Base-by-base conservation (phyloP, 768 basidiomycete genomes). In the Amanita pseudoporphyria region DNA sequence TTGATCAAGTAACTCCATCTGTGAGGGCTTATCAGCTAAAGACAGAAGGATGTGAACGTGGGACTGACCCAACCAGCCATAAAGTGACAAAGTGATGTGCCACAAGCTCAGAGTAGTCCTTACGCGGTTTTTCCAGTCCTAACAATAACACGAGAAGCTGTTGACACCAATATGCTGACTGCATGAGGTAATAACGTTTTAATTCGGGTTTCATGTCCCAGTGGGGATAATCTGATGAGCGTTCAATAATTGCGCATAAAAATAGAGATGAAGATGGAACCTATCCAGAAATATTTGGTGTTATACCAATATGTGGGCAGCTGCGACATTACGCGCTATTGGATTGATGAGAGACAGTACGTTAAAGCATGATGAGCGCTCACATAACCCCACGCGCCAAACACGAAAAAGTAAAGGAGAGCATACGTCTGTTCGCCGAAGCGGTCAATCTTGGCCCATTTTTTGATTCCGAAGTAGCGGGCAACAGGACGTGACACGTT, bases 401-500 rank as follows among this genome's bases (percentile, higher is more conserved):
- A 82, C 53, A 79, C 49, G 1, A 69, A 56, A 57, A 90, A 94
- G 64, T 98, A 99, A 12, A 88, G 54, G 39, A 88, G 45, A 0
- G 92, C 88, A 63, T 99, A 96, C 0, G 79, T 81, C 61, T 95
- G 95, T 67, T 99, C 95, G 16, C 82, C 87, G 59, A 97, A 97
- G 31, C 95, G 72, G 48, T 82, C 79, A 12, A 92, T 63, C 64
- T 94, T 96, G 19, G 61, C 61, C 51, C 67, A 64, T 53, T 73
- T 79, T 58, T 69, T 76, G 43, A 99, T 76, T 2, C 92, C 86
- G 49, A 84, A 81, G 52, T 73, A 71, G 30, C 70, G 74, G 0
- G 85, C 93, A 32, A 92, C 55, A 1, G 86, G 87, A 19, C 70
- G 68, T 38, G 81, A 79, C 9, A 90, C 31, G 49, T 76, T 77